A percentile compares a stretch with the other conserved stretches of the same genome.
Evolutionary conservation across 225 moss, liverwort and hornwort species (phyloP).

Genomic region (Climacium dendroides): DNA sequence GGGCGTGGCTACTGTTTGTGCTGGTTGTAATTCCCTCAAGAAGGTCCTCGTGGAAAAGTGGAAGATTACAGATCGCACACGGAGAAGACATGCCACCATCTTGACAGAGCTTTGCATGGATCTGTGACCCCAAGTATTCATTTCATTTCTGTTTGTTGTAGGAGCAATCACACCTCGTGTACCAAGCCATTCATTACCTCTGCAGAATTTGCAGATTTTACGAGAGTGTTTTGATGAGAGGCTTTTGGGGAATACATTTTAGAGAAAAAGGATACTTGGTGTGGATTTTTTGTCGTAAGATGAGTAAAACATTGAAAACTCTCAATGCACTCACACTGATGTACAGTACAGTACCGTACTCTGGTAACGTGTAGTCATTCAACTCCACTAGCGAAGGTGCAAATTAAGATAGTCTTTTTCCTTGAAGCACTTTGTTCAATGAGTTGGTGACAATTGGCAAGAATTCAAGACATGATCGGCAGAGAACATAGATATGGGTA

Average conservation of each 20-base stretch:
- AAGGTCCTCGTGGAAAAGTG: conserved; percentile 67
- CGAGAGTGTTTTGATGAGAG: neutral
- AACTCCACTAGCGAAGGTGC: neutral
- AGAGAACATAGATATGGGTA: neutral
- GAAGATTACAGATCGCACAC: conserved; percentile 61
- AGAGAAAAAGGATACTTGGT: neutral
- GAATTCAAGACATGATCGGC: neutral
- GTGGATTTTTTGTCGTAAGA: neutral
- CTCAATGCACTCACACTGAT: neutral
- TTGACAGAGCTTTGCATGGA: conserved; percentile 58
- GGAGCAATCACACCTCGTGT: neutral
- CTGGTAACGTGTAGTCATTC: neutral
- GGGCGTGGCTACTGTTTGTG: conserved; percentile 64
- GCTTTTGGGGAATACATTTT: neutral
- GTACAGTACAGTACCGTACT: neutral
- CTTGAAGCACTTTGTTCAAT: neutral
- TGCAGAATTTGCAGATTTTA: conserved; percentile 5
- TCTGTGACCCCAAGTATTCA: conserved; percentile 1
- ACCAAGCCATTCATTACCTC: neutral
- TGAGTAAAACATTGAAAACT: neutral
- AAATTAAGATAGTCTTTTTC: neutral
- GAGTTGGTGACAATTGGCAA: neutral
- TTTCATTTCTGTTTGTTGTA: neutral
- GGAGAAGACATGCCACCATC: conserved; percentile 45
- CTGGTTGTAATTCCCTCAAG: conserved; percentile 50